phyloP scores from a whole-genome alignment of 192 early-diverging fungal genomes.

The Mortierella antarctica region DNA sequence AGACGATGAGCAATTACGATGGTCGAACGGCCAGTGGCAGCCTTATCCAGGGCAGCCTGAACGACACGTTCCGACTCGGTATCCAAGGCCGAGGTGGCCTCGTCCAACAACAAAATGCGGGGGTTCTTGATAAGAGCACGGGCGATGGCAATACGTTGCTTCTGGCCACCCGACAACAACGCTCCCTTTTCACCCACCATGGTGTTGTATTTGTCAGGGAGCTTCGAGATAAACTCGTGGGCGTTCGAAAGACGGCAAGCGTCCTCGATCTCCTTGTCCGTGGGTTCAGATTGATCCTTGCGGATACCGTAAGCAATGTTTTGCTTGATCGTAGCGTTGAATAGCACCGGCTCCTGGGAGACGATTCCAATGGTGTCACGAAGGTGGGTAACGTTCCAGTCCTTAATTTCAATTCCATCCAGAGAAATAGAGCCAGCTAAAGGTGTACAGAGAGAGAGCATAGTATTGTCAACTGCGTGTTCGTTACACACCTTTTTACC shows the following conservation, averaged over 20 bases:
- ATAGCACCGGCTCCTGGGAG: slow-evolving; percentile 93
- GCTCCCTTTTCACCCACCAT: slow-evolving; percentile 87
- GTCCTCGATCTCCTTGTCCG: slow-evolving; percentile 64
- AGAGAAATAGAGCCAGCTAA: slow-evolving; percentile 69
- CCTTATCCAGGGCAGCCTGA: slow-evolving; percentile 82
- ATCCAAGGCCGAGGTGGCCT: slow-evolving; percentile 91
- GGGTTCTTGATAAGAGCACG: slow-evolving; percentile 92
- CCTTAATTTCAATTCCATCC: slow-evolving; percentile 82
- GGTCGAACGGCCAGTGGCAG: slow-evolving; percentile 78
- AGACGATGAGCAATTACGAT: slow-evolving; percentile 89
- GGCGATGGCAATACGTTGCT: slow-evolving; percentile 97
- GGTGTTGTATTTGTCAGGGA: slow-evolving; percentile 88
- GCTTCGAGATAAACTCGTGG: slow-evolving; percentile 77
- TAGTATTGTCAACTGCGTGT: not conserved
- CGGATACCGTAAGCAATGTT: slow-evolving; percentile 80
- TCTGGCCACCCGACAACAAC: slow-evolving; percentile 92
- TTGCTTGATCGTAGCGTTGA: slow-evolving; percentile 80
- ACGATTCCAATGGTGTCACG: slow-evolving; percentile 92
- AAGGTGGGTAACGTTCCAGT: slow-evolving; percentile 86
- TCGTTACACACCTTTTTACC: not conserved
- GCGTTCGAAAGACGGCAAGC: slow-evolving; percentile 78
- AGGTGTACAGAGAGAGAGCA: not conserved
- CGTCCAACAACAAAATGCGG: slow-evolving; percentile 87
- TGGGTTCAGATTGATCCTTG: slow-evolving; percentile 60
- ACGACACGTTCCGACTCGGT: slow-evolving; percentile 79